Conservation (phyloP, 805 yeast genomes). For the Dipodascus geniculatus region DNA sequence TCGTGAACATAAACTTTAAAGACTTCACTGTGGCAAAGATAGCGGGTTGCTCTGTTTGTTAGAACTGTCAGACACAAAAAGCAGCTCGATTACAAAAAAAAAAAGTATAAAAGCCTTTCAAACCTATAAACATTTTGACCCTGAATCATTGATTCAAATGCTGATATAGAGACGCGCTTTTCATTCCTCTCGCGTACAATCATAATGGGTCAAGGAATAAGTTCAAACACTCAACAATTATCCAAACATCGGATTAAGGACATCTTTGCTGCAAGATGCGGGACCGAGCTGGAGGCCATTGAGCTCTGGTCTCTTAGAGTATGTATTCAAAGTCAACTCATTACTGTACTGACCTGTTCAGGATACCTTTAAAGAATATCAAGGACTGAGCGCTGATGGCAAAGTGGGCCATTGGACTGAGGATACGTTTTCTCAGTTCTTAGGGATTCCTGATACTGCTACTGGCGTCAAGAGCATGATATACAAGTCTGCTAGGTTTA, state of each 20-base stretch:
- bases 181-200: neutral
- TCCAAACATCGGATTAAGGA: constrained; percentile 17
- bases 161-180: too few species aligned
- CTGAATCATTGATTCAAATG: neutral
- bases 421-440: constrained; percentile 9
- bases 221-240: neutral
- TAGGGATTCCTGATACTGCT: constrained; percentile 28
- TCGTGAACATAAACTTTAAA: too few species aligned
- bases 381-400: neutral
- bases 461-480: constrained; percentile 26
- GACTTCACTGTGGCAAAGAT: too few species aligned
- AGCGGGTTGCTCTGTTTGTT: too few species aligned
- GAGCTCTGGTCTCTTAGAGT: constrained; percentile 27
- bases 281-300: constrained; percentile 24
- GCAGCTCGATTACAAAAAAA: too few species aligned
- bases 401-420: neutral
- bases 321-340: neutral
- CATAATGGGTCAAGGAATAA: constrained; percentile 1
- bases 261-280: constrained; percentile 24
- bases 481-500: constrained; percentile 29
- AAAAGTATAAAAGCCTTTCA: too few species aligned
- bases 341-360: neutral
- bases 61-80: too few species aligned
- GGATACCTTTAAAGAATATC: neutral
- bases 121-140: too few species aligned